Evolutionary conservation across 495 filamentous ascomycete genomes (phyloP), one percentile per base, ranked within the genome.

Genomic region (Hypoxylon lenormandii): DNA sequence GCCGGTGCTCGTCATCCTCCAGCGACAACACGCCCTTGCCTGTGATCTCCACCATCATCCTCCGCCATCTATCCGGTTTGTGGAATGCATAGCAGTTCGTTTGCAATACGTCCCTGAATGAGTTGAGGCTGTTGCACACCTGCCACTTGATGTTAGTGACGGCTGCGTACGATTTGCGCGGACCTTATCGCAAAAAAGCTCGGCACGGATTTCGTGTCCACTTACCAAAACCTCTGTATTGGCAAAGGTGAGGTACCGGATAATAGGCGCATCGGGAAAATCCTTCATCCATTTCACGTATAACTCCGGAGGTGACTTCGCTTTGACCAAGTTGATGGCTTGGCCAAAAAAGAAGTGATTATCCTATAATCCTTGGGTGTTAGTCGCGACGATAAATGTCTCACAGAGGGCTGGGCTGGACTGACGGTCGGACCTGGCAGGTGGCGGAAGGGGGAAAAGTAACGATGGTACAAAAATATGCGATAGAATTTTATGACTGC

Each of bases 101-200:
- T 62, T 73, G 74, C 22, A 79, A 50, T 30, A 79, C 64, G 16
- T 76, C 74, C 53, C 64, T 76, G 50, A 66, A 60, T 0, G 76
- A 71, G 19, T 68, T 66, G 11, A 72, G 54, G 30, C 64, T 78
- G 64, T 74, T 78, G n/a, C 75, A 66, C 3, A 78, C 52, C 52
- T 55, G 37, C 42, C 42, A 0, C 42, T 45, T 21, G 16, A 19
- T 16, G 16, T 45, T 45, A 45, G 42, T 11, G 42, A 16, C 15
- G 3, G 16, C 42, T 19, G 15, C 42, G 11, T 45, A 18, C 7
- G 3, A 21, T 45, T 21, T 45, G 0, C n/a, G 0, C 7, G 42
- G 1, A 18, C 16, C 42, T 21, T 13, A 13, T 4, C 1, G 38
- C 50, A 37, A 53, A 37, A 42, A 19, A 15, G 5, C 28, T 26